Percentiles rank a stretch among this genome's conserved stretches.
Conservation (phyloP, 1,139 yeast species). For the Insectozyma bohioensis region DNA sequence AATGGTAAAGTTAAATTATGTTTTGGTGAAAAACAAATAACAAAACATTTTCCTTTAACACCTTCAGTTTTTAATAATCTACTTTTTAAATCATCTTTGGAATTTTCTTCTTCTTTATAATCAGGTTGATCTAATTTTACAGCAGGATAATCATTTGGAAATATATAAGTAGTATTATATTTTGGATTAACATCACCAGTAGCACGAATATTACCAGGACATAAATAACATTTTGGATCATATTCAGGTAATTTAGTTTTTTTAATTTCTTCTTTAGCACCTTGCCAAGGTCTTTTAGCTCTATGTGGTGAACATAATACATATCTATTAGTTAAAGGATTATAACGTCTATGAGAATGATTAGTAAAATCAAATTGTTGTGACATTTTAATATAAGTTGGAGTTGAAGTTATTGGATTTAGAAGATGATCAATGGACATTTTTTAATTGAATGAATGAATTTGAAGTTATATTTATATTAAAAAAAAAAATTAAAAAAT, state of each 20-base stretch:
- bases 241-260: slow-evolving; percentile 49
- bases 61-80: slow-evolving; percentile 56
- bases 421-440: slow-evolving; percentile 22
- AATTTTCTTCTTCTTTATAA: slow-evolving; percentile 21
- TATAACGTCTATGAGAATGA: slow-evolving; percentile 67
- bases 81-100: slow-evolving; percentile 27
- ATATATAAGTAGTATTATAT: slow-evolving; percentile 57
- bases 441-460: not conserved
- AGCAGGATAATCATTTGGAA: slow-evolving; percentile 72
- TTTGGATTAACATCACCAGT: slow-evolving; percentile 63
- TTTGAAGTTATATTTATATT: slow-evolving; percentile 1
- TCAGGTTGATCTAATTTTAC: slow-evolving; percentile 60
- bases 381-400: slow-evolving; percentile 22
- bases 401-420: slow-evolving; percentile 23
- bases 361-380: slow-evolving; percentile 48
- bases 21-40: slow-evolving; percentile 73
- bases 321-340: slow-evolving; percentile 64
- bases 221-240: slow-evolving; percentile 68
- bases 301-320: slow-evolving; percentile 77
- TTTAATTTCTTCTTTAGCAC: slow-evolving; percentile 59
- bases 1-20: slow-evolving; percentile 68
- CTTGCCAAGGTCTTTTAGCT: slow-evolving; percentile 81
- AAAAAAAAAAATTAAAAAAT: slow-evolving; percentile 1
- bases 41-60: slow-evolving; percentile 68
- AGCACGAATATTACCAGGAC: slow-evolving; percentile 72